A percentile compares a stretch with the other conserved stretches of the same genome.
phyloP scores from a whole-genome alignment of 129 eudicot genomes.

The Sambucus nigra region DNA sequence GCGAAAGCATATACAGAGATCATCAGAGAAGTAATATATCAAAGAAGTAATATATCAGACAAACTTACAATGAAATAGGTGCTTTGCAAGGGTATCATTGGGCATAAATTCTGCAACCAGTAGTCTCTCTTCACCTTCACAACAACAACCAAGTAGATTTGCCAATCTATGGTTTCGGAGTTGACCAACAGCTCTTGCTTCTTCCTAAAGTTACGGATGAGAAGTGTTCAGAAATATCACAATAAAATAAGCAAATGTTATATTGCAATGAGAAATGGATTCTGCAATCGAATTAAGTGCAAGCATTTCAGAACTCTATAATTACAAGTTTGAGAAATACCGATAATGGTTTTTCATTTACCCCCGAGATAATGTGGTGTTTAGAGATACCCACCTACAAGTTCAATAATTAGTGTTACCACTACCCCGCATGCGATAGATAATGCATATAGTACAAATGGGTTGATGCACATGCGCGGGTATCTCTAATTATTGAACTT shows the following conservation, averaged over 20 bases:
- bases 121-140: slow-evolving; percentile 78
- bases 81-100: slow-evolving; percentile 77
- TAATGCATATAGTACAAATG: too few species aligned
- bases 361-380: too few species aligned
- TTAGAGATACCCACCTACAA: too few species aligned
- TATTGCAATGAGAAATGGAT: neutral
- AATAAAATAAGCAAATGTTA: neutral
- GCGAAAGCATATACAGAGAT: too few species aligned
- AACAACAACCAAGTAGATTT: slow-evolving; percentile 82
- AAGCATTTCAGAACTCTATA: too few species aligned
- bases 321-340: too few species aligned
- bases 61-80: slow-evolving; percentile 84
- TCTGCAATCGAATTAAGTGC: neutral
- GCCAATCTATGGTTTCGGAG: slow-evolving; percentile 69
- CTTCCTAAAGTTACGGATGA: slow-evolving; percentile 50
- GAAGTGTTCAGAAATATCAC: neutral
- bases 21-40: slow-evolving; percentile 1
- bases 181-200: slow-evolving; percentile 86
- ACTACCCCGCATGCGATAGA: too few species aligned
- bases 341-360: too few species aligned
- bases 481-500: too few species aligned
- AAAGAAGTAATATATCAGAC: neutral
- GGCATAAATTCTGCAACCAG: slow-evolving; percentile 93
- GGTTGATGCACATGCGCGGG: too few species aligned
- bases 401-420: too few species aligned